Evolutionary conservation across 1,284 basidiomycete species (phyloP), one percentile per base, ranked within the genome.

Genomic region (Ustilago trichophora): DNA sequence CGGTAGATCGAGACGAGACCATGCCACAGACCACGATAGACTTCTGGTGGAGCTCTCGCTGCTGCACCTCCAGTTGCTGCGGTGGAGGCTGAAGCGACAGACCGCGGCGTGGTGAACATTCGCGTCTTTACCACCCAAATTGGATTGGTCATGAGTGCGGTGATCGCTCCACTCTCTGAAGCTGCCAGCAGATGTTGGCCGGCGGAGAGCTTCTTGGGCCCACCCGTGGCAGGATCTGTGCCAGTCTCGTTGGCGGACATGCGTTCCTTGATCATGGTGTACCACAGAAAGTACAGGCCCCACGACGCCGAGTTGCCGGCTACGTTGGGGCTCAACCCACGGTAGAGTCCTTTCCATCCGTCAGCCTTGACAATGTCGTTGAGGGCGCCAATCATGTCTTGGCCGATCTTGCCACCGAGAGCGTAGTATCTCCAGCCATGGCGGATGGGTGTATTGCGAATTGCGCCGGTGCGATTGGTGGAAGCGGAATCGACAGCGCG

Each of bases 281-380:
- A 98, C 95, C 96, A 96, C 63, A 97, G 86, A 83, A 98, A 98
- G 83, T 99, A 98, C 26, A 97, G 83, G 0, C 96, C 95, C 95
- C 95, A 98, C 74, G 91, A 94, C 6, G 90, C 88, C n/a, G 94
- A 93, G 75, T 98, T 98, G 16, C 96, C 95, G 0, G 92, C 91
- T 37, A 98, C 87, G 79, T 98, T 99, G 2, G 94, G 89, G 3
- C 88, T 87, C 24, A 98, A 84, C 11, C 95, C 95, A 57, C 95
- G 87, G 82, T 98, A 98, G 45, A 98, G 84, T 0, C 94, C 95
- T 66, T 83, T 86, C 88, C 88, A 90, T 7, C 95, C 94, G 64
- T 92, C 88, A 29, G 85, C 83, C 26, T 83, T 84, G 27, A 91
- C 88, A 40, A 97, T 93, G 56, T 88, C 88, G 32, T 85, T 85